A percentile compares a stretch with the other conserved stretches of the same genome.
Conservation (phyloP, 192 early-diverging fungal genomes). For the Nowakowskiella sp. region DNA sequence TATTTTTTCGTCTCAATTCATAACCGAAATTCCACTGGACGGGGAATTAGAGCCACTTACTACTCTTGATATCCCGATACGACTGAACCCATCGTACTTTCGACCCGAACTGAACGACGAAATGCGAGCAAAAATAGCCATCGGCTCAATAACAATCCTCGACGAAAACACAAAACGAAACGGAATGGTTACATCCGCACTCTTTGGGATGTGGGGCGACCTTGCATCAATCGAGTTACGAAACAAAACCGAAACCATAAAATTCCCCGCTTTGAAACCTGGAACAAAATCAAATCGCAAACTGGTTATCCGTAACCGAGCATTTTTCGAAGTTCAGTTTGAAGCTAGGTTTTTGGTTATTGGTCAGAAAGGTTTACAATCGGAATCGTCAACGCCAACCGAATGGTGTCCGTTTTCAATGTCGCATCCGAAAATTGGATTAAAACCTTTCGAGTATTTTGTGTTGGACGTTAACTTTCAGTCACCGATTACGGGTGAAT, state of each 20-base stretch:
- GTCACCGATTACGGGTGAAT: slow-evolving; percentile 34
- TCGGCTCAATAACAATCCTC: slow-evolving; percentile 36
- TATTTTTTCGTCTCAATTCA: slow-evolving; percentile 35
- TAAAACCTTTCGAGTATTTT: slow-evolving; percentile 43
- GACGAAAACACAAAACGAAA: slow-evolving; percentile 21
- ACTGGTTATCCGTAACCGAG: slow-evolving; percentile 39
- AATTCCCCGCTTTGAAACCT: slow-evolving; percentile 30
- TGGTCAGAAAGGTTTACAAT: slow-evolving; percentile 19
- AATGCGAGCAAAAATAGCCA: slow-evolving; percentile 11
- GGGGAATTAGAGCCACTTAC: slow-evolving; percentile 37
- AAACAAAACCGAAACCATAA: slow-evolving; percentile 14
- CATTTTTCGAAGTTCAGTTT: slow-evolving; percentile 34
- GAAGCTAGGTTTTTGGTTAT: slow-evolving; percentile 29
- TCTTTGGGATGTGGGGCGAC: slow-evolving; percentile 34
- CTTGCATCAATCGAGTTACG: slow-evolving; percentile 34
- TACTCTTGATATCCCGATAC: slow-evolving; percentile 40
- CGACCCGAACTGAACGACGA: slow-evolving; percentile 11
- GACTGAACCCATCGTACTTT: slow-evolving; percentile 17
- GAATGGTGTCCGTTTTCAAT: slow-evolving; percentile 14
- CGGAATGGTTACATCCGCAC: slow-evolving; percentile 26
- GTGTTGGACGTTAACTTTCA: slow-evolving; percentile 41
- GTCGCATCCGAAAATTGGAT: slow-evolving; percentile 13
- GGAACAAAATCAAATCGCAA: slow-evolving; percentile 33
- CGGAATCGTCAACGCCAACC: not conserved
- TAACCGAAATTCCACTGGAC: slow-evolving; percentile 37